Percentiles rank a stretch among this genome's conserved stretches.
These are phyloP conservation scores for Piloderma croceum DNA, from an alignment of 768 basidiomycete genomes.

Conservation along the genomic window DNA sequence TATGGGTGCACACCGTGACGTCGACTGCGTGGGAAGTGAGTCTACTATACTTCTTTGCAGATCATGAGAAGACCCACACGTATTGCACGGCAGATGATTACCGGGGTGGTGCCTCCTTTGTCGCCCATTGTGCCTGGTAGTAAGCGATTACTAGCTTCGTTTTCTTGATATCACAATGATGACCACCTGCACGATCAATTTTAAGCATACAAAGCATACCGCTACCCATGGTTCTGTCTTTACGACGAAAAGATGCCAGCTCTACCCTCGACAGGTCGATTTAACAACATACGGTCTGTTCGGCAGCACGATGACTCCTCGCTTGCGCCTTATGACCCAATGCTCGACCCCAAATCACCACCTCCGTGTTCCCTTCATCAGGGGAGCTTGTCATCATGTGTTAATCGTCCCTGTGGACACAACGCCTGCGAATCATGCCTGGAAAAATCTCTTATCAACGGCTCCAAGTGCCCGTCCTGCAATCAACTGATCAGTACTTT, in stretches of 20 bases:
- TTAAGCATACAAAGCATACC: background rate
- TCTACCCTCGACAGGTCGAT: background rate
- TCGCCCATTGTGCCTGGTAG: background rate
- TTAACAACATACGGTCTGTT: background rate
- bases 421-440: background rate
- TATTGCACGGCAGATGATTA: background rate
- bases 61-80: background rate
- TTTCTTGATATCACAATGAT: background rate
- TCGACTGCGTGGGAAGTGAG: background rate
- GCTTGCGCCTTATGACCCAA: background rate
- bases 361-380: background rate
- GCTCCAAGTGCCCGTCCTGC: background rate
- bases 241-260: background rate
- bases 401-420: background rate
- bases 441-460: background rate
- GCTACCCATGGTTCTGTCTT: background rate
- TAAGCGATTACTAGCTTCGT: too few species aligned
- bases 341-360: background rate
- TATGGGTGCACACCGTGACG: background rate
- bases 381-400: background rate
- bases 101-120: background rate
- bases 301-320: background rate
- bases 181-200: background rate
- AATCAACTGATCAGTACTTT: background rate
- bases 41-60: background rate